These are phyloP conservation scores for Oehlia diaphana DNA, from an alignment of 192 early-diverging fungal species.

Conservation along the genomic window DNA sequence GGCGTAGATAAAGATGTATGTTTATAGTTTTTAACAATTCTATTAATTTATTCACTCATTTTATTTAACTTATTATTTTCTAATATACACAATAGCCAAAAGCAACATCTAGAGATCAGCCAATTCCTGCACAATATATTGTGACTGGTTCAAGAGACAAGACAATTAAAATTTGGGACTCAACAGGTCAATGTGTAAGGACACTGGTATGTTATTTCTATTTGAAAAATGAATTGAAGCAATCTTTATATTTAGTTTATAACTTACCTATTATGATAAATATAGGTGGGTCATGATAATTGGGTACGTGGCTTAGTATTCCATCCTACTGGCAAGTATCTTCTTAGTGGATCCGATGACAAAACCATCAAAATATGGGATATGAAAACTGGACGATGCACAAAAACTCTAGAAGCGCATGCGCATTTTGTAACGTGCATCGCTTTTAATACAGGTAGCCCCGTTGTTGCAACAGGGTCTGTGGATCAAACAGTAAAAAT, in stretches of 20 bases:
- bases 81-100: constrained; percentile 40
- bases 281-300: constrained; percentile 84
- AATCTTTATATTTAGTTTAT: not conserved
- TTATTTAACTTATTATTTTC: not conserved
- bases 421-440: constrained; percentile 89
- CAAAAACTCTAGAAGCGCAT: constrained; percentile 83
- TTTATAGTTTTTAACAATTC: not conserved
- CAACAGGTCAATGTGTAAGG: constrained; percentile 64
- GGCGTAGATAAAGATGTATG: constrained; percentile 51
- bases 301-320: constrained; percentile 88
- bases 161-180: constrained; percentile 86
- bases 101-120: constrained; percentile 41
- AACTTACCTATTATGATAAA: constrained; percentile 14
- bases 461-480: constrained; percentile 82
- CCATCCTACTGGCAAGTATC: constrained; percentile 79
- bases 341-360: constrained; percentile 87
- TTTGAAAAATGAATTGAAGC: not conserved
- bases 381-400: constrained; percentile 75
- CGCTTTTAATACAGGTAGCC: constrained; percentile 63
- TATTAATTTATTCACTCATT: not conserved
- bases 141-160: constrained; percentile 91
- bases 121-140: constrained; percentile 65
- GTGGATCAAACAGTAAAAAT: constrained; percentile 79
- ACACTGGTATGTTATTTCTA: constrained; percentile 62
- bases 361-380: constrained; percentile 92